Conservation (phyloP, 2,329 filamentous ascomycete genomes). For the Calonectria hawksworthii region DNA sequence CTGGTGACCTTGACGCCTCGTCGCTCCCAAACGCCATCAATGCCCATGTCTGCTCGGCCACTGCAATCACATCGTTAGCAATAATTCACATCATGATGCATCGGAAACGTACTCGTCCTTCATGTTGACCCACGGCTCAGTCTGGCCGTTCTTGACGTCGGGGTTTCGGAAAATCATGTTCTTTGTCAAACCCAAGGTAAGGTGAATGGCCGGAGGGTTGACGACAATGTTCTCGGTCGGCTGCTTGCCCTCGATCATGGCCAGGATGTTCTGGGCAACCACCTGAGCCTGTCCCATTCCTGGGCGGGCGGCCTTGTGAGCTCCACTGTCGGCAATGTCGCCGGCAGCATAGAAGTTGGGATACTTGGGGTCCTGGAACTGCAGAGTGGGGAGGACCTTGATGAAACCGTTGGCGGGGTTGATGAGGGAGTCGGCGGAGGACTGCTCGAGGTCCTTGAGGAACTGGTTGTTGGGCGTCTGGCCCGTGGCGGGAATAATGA, state of each 20-base stretch:
- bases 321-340: slow-evolving; percentile 44
- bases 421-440: slow-evolving; percentile 19
- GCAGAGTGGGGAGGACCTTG: slow-evolving; percentile 35
- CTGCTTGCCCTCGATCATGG: slow-evolving; percentile 35
- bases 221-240: slow-evolving; percentile 29
- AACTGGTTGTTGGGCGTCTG: slow-evolving; percentile 47
- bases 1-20: slow-evolving; percentile 35
- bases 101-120: slow-evolving; percentile 42
- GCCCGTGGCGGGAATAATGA: slow-evolving; percentile 43
- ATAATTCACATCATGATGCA: not conserved
- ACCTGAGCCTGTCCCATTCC: slow-evolving; percentile 38
- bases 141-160: slow-evolving; percentile 29
- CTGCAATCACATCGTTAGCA: slow-evolving; percentile 18
- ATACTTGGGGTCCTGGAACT: slow-evolving; percentile 42
- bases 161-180: slow-evolving; percentile 46
- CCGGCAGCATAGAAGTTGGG: slow-evolving; percentile 43
- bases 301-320: slow-evolving; percentile 42
- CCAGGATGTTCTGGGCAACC: slow-evolving; percentile 40
- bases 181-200: slow-evolving; percentile 42
- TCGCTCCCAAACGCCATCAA: slow-evolving; percentile 40
- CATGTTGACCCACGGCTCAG: slow-evolving; percentile 36
- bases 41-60: slow-evolving; percentile 40
- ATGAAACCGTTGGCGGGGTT: slow-evolving; percentile 43
- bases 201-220: slow-evolving; percentile 40
- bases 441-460: slow-evolving; percentile 25